These are phyloP conservation scores for Cadophora malorum DNA, from an alignment of 2,329 filamentous ascomycete species.

Conservation along the genomic window DNA sequence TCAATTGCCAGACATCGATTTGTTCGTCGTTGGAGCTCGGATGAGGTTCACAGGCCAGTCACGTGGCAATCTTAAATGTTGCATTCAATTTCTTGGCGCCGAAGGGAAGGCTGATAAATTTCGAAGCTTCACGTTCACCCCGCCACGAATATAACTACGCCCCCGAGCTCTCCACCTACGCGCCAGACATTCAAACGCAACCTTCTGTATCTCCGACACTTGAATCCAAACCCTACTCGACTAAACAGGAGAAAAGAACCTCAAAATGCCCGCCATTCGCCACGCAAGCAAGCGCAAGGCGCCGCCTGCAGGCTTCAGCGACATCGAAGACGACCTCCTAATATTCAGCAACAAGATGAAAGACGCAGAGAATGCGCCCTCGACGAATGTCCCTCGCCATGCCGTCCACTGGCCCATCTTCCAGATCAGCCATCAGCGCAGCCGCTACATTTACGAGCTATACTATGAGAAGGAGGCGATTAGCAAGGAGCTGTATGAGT, in stretches of 20 bases:
- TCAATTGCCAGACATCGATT: conserved; percentile 9
- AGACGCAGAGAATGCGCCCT: conserved; percentile 90
- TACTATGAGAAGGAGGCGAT: conserved; percentile 99
- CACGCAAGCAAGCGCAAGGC: conserved; percentile 79
- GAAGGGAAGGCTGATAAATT: conserved; percentile 34
- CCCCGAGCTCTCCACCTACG: conserved; percentile 11
- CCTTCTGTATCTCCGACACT: too few relatives aligned
- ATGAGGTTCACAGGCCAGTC: conserved; percentile 29
- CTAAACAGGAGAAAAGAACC: not conserved
- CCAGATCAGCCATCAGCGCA: conserved; percentile 93
- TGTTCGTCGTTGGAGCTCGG: conserved; percentile 29
- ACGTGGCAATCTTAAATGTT: conserved; percentile 24
- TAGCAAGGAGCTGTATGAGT: conserved; percentile 90
- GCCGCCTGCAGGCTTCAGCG: conserved; percentile 84
- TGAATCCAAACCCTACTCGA: not conserved
- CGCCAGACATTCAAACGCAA: conserved; percentile 6
- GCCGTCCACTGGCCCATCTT: conserved; percentile 98
- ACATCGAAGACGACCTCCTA: conserved; percentile 86
- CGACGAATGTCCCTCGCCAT: conserved; percentile 79
- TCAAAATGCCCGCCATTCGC: conserved; percentile 76
- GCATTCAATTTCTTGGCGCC: conserved; percentile 5
- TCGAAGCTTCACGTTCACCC: conserved; percentile 12
- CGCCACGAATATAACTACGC: conserved; percentile 6
- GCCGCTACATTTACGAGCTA: conserved; percentile 92
- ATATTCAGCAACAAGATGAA: conserved; percentile 93